phyloP scores from a whole-genome alignment of 1,284 basidiomycete genomes.

The Phaffia rhodozyma region DNA sequence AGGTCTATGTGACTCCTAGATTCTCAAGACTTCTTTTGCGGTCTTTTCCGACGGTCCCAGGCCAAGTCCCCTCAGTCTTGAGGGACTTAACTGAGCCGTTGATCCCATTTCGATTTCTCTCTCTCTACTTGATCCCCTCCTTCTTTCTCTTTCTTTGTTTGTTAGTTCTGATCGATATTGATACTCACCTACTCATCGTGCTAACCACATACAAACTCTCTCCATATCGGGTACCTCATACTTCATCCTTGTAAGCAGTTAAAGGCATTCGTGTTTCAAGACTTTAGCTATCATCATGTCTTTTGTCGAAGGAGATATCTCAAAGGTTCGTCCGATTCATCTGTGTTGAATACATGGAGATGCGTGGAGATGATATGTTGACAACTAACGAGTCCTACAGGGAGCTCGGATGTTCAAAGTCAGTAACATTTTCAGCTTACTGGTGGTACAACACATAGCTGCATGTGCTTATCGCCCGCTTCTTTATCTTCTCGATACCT shows the following conservation, averaged over 20 bases:
- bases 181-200: too few species aligned
- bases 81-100: neutral
- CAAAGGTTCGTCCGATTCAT: neutral
- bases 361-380: too few species aligned
- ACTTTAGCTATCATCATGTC: neutral
- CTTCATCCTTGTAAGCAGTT: too few species aligned
- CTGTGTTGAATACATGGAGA: too few species aligned
- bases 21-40: too few species aligned
- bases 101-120: neutral
- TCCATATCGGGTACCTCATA: too few species aligned
- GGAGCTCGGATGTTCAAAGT: neutral
- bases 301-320: neutral
- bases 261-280: neutral
- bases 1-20: too few species aligned
- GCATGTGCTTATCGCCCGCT: neutral
- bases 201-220: too few species aligned
- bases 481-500: neutral
- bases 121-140: neutral
- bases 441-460: neutral
- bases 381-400: too few species aligned
- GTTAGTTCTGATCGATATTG: neutral
- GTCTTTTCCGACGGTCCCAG: too few species aligned
- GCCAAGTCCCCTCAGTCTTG: too few species aligned
- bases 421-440: neutral
- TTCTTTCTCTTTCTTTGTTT: conserved; percentile 19